Conservation (phyloP, 306 rosid genomes). For the Cicer judaicum region DNA sequence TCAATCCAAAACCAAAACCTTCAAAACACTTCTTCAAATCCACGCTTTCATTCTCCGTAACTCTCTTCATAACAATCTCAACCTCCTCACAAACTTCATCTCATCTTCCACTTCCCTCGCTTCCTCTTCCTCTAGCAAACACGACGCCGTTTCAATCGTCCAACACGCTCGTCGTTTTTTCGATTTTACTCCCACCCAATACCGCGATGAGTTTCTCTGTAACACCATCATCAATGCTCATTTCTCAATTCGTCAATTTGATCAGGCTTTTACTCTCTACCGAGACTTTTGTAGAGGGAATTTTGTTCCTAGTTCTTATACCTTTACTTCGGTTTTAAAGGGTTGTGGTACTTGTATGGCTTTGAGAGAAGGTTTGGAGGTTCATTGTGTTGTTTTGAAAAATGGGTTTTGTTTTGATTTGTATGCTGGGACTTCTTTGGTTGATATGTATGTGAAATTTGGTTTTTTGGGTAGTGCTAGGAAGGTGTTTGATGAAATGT, state of each 20-base stretch:
- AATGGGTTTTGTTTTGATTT: constrained; percentile 60
- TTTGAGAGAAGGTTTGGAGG: constrained; percentile 48
- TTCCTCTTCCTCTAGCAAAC: constrained; percentile 4
- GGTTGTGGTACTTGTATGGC: constrained; percentile 52
- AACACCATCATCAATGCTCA: constrained; percentile 61
- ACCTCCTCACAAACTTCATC: constrained; percentile 72
- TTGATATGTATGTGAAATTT: constrained; percentile 67
- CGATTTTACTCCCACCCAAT: constrained; percentile 46
- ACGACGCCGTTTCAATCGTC: constrained; percentile 39
- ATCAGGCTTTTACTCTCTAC: constrained; percentile 54
- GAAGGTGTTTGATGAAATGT: constrained; percentile 69
- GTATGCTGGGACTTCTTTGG: constrained; percentile 63
- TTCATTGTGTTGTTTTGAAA: constrained; percentile 58
- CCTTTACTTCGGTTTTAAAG: constrained; percentile 59
- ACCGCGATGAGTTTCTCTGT: constrained; percentile 59
- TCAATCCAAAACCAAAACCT: constrained; percentile 43
- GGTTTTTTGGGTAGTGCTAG: constrained; percentile 56
- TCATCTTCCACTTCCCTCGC: constrained; percentile 52
- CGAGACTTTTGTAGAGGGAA: constrained; percentile 49
- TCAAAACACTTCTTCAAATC: constrained; percentile 57
- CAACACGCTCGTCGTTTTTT: constrained; percentile 65
- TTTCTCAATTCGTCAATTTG: constrained; percentile 44
- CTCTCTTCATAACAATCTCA: constrained; percentile 61
- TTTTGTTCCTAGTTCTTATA: constrained; percentile 52
- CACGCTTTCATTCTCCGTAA: constrained; percentile 72